A percentile compares a stretch with the other conserved stretches of the same genome.
Evolutionary conservation across 306 rosid genomes (phyloP).

Genomic region (Senna siamea): DNA sequence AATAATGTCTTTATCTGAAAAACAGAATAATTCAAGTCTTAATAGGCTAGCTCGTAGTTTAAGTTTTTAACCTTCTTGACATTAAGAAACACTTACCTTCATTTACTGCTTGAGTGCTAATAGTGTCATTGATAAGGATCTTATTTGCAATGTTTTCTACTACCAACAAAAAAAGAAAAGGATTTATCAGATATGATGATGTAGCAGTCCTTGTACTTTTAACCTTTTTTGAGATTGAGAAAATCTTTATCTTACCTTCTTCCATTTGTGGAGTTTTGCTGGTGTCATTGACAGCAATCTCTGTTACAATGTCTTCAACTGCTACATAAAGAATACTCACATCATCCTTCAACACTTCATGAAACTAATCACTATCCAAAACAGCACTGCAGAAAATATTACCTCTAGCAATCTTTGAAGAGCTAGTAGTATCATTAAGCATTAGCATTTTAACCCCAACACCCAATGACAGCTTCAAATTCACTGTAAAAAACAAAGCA

Average conservation of each 20-base stretch:
- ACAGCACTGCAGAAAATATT: background rate
- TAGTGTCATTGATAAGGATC: no score
- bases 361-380: background rate
- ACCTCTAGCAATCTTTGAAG: constrained; percentile 46
- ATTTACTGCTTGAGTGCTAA: no score
- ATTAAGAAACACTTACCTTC: no score
- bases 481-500: constrained; percentile 53
- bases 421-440: constrained; percentile 48
- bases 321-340: constrained; percentile 38
- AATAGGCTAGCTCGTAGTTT: no score
- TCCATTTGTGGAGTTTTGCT: constrained; percentile 29
- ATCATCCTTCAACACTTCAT: background rate
- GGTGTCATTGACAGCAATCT: constrained; percentile 31
- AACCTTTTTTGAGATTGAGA: constrained; percentile 16
- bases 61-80: no score
- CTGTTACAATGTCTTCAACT: constrained; percentile 41
- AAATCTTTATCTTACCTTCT: constrained; percentile 32
- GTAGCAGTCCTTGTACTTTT: background rate
- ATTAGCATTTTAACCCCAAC: constrained; percentile 58
- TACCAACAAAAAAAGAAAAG: no score
- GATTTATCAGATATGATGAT: no score
- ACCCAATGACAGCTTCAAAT: constrained; percentile 52
- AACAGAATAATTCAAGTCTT: no score
- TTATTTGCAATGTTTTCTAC: no score
- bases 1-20: no score